Conservation (phyloP, 768 basidiomycete species). For the Boletellus emodensis region DNA sequence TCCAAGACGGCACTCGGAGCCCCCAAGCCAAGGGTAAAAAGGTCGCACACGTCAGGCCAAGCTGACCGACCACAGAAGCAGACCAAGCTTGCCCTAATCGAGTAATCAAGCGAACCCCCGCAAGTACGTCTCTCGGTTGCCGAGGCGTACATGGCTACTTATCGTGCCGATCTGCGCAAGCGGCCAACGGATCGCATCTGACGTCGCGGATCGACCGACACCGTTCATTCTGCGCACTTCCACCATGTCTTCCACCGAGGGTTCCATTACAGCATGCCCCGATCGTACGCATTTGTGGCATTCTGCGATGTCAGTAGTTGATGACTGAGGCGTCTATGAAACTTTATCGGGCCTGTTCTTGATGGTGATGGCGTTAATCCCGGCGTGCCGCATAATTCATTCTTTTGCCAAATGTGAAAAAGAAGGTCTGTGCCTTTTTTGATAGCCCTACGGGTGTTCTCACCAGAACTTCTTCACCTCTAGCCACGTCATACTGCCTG, state of each 20-base stretch:
- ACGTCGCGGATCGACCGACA: constrained; percentile 21
- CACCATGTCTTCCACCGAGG: constrained; percentile 9
- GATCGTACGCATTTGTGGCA: constrained; percentile 7
- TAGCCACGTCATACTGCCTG: constrained; percentile 17
- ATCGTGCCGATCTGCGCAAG: constrained; percentile 18
- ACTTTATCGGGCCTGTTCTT: constrained; percentile 23
- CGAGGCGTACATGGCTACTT: constrained; percentile 11
- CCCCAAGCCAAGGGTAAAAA: constrained; percentile 17
- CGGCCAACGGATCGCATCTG: constrained; percentile 6
- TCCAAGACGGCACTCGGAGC: constrained; percentile 2
- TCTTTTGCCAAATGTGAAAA: constrained; percentile 18
- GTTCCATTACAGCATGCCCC: constrained; percentile 23
- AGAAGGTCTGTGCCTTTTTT: constrained; percentile 21
- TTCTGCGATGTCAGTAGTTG: constrained; percentile 20
- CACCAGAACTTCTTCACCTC: constrained; percentile 17
- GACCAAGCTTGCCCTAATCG: constrained; percentile 19
- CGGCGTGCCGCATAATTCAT: constrained; percentile 19
- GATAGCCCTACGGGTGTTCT: constrained; percentile 19
- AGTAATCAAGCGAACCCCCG: constrained; percentile 18
- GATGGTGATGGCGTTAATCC: constrained; percentile 30
- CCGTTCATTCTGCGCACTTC: constrained; percentile 3
- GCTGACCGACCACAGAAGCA: constrained; percentile 23
- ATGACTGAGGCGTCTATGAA: constrained; percentile 27
- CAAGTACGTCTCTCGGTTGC: constrained; percentile 19
- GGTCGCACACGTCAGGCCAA: constrained; percentile 21